Evolutionary conservation across 2,329 filamentous ascomycete genomes (phyloP), one percentile per base, ranked within the genome.

Genomic region (Orbilia oligospora): DNA sequence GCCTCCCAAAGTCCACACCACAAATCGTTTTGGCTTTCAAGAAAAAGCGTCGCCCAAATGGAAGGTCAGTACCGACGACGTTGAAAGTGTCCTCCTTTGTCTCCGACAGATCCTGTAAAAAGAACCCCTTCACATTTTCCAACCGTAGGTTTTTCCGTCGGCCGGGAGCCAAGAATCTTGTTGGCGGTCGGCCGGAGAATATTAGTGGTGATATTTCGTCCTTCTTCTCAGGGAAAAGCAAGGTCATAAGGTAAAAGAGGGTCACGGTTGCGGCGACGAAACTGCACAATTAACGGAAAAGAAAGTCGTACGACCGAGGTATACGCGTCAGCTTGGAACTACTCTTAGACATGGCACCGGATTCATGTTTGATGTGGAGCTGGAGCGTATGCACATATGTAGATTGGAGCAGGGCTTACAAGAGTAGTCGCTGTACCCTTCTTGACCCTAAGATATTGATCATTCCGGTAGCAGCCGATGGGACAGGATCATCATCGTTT

Each of bases 51-150:
- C 56, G 71, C 58, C 22, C 66, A 71, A 76, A 71, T 12, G n/a
- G 75, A 67, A 78, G 63, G 71, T 75, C 64, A 75, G 65, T 72
- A 78, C 75, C 68, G 53, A 78, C 75, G 75, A 78, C 75, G 68
- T 78, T 72, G 68, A 78, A 78, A 71, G 27, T 49, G 12, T 67
- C 63, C 53, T 78, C 61, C 46, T 27, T 68, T 22, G 75, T 78
- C n/a, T 78, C 75, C 12, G 53, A n/a, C 58, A 78, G 41, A 64
- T 72, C 75, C 12, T 78, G 75, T 53, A 56, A 53, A 48, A 78
- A 78, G 63, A 78, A 78, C 8, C 75, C 75, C 36, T 78, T 78
- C 46, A 78, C 63, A 65, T 64, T 68, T 33, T 78, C 75, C 48
- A 78, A 18, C 38, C 33, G 56, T 18, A 78, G 27, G 55, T 69